Base-by-base conservation (phyloP, 495 filamentous ascomycete species). In the Penicillium parvum region DNA sequence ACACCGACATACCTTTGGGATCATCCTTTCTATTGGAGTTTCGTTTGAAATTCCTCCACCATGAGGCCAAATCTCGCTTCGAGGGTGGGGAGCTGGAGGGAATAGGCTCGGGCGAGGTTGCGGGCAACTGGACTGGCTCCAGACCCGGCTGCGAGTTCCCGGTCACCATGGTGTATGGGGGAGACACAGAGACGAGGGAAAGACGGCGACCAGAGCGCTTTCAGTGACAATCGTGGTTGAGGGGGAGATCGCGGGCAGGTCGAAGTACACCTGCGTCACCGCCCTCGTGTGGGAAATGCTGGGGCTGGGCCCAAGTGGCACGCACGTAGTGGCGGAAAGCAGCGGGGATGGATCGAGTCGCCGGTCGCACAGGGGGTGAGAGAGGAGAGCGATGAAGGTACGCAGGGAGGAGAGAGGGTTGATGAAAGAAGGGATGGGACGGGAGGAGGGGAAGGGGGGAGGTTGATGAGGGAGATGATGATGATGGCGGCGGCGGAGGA, bases 31-130 rank as follows among this genome's bases (percentile, higher is more conserved):
- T 83, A 10, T n/a, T n/a, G n/a, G 76, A 69, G 34, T 81, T 80
- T 22, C 81, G 75, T 65, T 86, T 88, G 69, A 96, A 95, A 36
- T 79, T 77, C 66, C 83, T 90, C 90, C 89, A 95, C 90, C 90
- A 96, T 19, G 83, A 88, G 53, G 86, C 82, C 42, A 95, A 71
- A 55, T 94, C 87, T 56, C 85, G 78, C 65, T 81, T 90, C 38
- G 78, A 83, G 23, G 88, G 82, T 7, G 84, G 80, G 26, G 84
- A 81, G 42, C 57, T 55, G 43, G 68, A 45, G 37, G 38, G 60
- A 50, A 55, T 58, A 14, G 60, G 70, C 29, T 60, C 48, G 7
- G 63, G 46, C 10, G 72, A 56, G 27, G 62, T 60, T n/a, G 53
- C 50, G 27, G 61, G 57, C 15, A 51, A 57, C 18, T 64, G 68